Conservation (phyloP, 768 basidiomycete genomes). For the Hysterangium stoloniferum region DNA sequence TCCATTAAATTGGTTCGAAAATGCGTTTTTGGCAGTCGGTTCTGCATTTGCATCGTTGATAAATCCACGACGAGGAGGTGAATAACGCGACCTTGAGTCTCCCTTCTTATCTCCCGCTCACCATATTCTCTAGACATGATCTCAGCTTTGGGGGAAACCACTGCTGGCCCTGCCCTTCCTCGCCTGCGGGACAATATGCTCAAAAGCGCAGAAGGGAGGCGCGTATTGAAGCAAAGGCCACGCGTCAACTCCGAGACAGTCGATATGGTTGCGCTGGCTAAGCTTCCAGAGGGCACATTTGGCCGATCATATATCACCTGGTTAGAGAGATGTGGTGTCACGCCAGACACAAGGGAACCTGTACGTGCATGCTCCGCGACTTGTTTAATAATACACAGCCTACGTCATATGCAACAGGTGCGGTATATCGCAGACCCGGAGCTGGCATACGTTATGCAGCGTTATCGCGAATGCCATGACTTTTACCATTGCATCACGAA, state of each 20-base stretch:
- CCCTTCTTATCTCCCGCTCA: neutral
- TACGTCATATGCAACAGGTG: conserved; percentile 44
- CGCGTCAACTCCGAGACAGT: conserved; percentile 70
- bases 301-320: conserved; percentile 84
- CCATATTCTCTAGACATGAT: conserved; percentile 68
- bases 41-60: conserved; percentile 75
- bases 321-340: conserved; percentile 82
- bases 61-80: conserved; percentile 81
- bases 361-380: conserved; percentile 46
- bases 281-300: conserved; percentile 72
- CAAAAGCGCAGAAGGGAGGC: conserved; percentile 70
- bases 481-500: conserved; percentile 90
- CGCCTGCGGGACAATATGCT: conserved; percentile 73
- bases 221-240: conserved; percentile 78
- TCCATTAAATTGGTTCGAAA: conserved; percentile 75
- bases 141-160: conserved; percentile 89
- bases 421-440: conserved; percentile 93
- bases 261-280: conserved; percentile 57
- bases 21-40: conserved; percentile 77
- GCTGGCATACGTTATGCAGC: conserved; percentile 95
- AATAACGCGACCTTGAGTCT: conserved; percentile 20
- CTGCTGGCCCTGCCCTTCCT: conserved; percentile 72
- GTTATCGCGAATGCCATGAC: conserved; percentile 97
- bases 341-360: conserved; percentile 88
- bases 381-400: neutral